Base-by-base conservation (phyloP, 371 early-diverging fungal genomes). In the Rhizopus stolonifer region DNA sequence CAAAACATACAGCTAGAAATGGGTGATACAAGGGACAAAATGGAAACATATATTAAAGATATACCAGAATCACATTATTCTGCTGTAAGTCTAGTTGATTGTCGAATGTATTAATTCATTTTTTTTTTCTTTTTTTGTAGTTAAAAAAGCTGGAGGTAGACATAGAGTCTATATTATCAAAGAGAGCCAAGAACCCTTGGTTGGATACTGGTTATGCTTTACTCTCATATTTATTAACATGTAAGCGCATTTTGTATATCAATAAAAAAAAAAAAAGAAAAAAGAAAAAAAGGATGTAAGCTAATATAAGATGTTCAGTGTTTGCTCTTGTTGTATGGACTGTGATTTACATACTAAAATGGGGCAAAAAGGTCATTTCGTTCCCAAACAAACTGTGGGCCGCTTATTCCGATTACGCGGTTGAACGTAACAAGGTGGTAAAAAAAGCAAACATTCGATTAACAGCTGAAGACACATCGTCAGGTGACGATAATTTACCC, bases 161-260 rank as follows among this genome's bases (percentile, higher is more conserved):
- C 48, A 66, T 78, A 18, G 74, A 74, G 19, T 66, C 58, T 2
- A 78, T 78, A 43, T 43, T 74, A 14, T 67, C 74, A 11, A 78
- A 70, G 33, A 60, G 78, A 39, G 72, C 78, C 6, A 72, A 78
- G 31, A 78, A 69, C 31, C 78, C 77, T 15, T 77, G 74, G 73
- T 46, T 73, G 9, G 77, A 77, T 49, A 73, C 69, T 7, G 77
- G 70, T 0, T 77, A 77, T 54, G 67, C 77, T 5, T 40, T 70
- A 21, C 65, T 77, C 6, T 77, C 77, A 3, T 76, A 76, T 51
- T 26, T 76, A 0, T 49, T 76, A 19, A 70, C 77, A 52, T 36
- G 76, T 76, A 62, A 59, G 58, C 38, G 7, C 4, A 11, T 52
- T 31, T 23, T 22, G 8, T 40, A 9, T 24, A 6, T 24, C 14